Evolutionary conservation across 2,329 filamentous ascomycete genomes (phyloP).

Genomic region (Huntiella savannae): DNA sequence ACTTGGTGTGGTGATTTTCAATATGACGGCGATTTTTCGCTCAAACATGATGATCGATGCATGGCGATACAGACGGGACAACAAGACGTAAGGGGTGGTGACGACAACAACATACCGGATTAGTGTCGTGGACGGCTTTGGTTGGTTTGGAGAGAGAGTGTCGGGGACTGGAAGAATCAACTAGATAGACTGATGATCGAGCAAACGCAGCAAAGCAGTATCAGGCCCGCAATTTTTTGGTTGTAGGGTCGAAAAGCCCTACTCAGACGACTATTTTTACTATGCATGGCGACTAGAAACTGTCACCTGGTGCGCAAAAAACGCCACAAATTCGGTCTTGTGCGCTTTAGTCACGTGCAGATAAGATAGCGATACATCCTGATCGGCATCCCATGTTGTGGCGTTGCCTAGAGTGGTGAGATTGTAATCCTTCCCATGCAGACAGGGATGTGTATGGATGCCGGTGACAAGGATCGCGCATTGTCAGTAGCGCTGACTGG

Average conservation of each 20-base stretch:
- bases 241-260: conserved; percentile 12
- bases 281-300: background rate
- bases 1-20: background rate
- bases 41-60: background rate
- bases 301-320: conserved; percentile 6
- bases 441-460: too few relatives aligned
- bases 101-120: conserved; percentile 11
- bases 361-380: background rate
- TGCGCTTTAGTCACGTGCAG: conserved; percentile 3
- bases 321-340: conserved; percentile 3
- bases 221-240: conserved; percentile 10
- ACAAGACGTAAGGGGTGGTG: background rate
- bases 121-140: conserved; percentile 12
- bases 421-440: too few relatives aligned
- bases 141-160: conserved; percentile 11
- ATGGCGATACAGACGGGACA: background rate
- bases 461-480: too few relatives aligned
- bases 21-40: too few relatives aligned
- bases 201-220: conserved; percentile 5
- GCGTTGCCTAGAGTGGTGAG: too few relatives aligned
- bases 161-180: conserved; percentile 11
- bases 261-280: conserved; percentile 4
- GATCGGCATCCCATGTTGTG: too few relatives aligned
- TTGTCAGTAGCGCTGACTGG: too few relatives aligned
- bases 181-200: conserved; percentile 11